Evolutionary conservation across 129 eudicot genomes (phyloP), one percentile per base, ranked within the genome.

Genomic region (Solidago caesia): DNA sequence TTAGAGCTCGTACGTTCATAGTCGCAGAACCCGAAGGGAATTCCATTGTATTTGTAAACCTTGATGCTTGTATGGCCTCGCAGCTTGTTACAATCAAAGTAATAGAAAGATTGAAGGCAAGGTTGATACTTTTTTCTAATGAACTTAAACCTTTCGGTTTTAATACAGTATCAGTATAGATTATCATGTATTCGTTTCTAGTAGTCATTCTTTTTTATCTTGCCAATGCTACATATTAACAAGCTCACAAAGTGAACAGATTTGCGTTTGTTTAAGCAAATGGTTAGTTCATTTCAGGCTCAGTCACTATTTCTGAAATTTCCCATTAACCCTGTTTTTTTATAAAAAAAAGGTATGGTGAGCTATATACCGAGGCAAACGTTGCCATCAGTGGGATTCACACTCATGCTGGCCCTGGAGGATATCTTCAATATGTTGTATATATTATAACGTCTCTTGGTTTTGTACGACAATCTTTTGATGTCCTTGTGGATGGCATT

Each of bases 1-100:
- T 95, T 79, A 93, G 97, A 67, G 84, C 87, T 44, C 87, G 89
- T 33, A 6, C 87, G 0, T 86, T 82, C 75, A 86, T 82, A 64
- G 85, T 80, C 4, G 76, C 89, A 39, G 83, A 86, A 67, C 85
- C 87, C 55, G 72, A 82, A 33, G 87, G 81, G 56, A 79, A 64
- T 1, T 77, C 81, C 5, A 53, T 87, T 49, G 87, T 83, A 12
- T 95, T 95, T 85, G 97, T 95, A 27, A 95, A 95, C 77, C 90
- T 95, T 14, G 99, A 95, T 89, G 99, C 97, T 51, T 95, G 99
- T 80, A 95, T 95, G 99, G 99, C 90, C 57, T 95, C 99, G n/a
- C 97, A 95, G 29, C 75, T 95, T 73, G 97, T 95, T 74, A 95
- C 99, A 10, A 71, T 95, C 9, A 95, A 91, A 82, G 96, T 95